Conservation (phyloP, 1,139 yeast species). For the Scheffersomyces insectosa region DNA sequence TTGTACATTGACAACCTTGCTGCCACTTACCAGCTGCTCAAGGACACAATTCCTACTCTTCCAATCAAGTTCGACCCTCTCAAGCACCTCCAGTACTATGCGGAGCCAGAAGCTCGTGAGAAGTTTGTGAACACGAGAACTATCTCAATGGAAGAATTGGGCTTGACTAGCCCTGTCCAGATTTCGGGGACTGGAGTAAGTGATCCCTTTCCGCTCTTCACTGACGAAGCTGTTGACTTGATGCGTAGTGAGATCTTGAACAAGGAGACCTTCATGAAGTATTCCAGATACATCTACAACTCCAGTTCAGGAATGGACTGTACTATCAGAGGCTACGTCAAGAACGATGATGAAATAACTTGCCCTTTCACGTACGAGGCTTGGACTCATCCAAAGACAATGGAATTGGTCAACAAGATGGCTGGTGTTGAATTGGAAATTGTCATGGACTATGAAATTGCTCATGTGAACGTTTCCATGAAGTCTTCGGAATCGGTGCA, state of each 20-base stretch:
- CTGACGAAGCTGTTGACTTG: constrained; percentile 54
- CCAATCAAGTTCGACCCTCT: constrained; percentile 39
- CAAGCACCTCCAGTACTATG: constrained; percentile 41
- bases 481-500: constrained; percentile 30
- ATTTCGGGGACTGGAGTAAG: constrained; percentile 53
- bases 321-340: constrained; percentile 49
- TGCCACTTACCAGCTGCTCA: constrained; percentile 10
- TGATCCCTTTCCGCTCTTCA: constrained; percentile 59
- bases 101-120: constrained; percentile 25
- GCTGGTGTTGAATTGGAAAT: constrained; percentile 57
- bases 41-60: constrained; percentile 7
- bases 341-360: constrained; percentile 23
- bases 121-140: constrained; percentile 37
- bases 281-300: constrained; percentile 39
- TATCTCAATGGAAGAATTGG: constrained; percentile 50
- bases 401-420: constrained; percentile 49
- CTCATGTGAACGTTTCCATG: constrained; percentile 49
- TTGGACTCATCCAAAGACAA: constrained; percentile 57
- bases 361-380: constrained; percentile 52
- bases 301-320: constrained; percentile 51
- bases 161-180: constrained; percentile 35
- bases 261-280: constrained; percentile 43
- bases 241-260: constrained; percentile 54
- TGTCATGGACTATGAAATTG: constrained; percentile 56
- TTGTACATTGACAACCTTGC: constrained; percentile 15